Evolutionary conservation across 176 grass and related monocot species (phyloP).

Genomic region (Aegilops speltoides): DNA sequence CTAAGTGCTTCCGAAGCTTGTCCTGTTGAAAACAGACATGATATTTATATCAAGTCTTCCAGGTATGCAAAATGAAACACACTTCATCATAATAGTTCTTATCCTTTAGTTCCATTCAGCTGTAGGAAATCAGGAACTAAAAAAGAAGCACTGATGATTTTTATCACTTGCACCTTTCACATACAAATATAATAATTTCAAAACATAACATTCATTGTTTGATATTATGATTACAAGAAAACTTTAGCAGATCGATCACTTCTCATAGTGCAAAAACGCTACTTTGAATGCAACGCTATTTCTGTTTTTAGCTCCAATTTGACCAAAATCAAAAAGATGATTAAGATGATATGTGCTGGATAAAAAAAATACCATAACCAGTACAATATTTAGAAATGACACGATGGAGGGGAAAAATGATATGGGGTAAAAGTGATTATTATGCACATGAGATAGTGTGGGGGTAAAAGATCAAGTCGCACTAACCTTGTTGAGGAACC

Average conservation of each 20-base stretch:
- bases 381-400: slow-evolving; percentile 12
- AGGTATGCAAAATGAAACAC: neutral
- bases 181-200: neutral
- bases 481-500: slow-evolving; percentile 61
- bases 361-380: slow-evolving; percentile 13
- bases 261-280: slow-evolving; percentile 3
- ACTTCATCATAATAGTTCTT: neutral
- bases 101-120: slow-evolving; percentile 18
- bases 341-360: slow-evolving; percentile 5
- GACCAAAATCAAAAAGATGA: slow-evolving; percentile 19
- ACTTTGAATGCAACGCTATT: slow-evolving; percentile 1
- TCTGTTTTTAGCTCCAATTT: slow-evolving; percentile 17
- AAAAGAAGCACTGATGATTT: neutral
- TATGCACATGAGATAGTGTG: neutral
- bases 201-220: neutral
- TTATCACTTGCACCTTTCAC: slow-evolving; percentile 16
- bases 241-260: neutral
- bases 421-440: slow-evolving; percentile 6
- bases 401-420: neutral
- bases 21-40: slow-evolving; percentile 38
- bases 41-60: slow-evolving; percentile 15
- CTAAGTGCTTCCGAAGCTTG: slow-evolving; percentile 25
- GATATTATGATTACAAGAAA: neutral
- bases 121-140: slow-evolving; percentile 6
- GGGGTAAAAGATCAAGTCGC: slow-evolving; percentile 18